A percentile compares a stretch with the other conserved stretches of the same genome.
phyloP scores from a whole-genome alignment of 306 rosid genomes.

The Dryas octopetala region DNA sequence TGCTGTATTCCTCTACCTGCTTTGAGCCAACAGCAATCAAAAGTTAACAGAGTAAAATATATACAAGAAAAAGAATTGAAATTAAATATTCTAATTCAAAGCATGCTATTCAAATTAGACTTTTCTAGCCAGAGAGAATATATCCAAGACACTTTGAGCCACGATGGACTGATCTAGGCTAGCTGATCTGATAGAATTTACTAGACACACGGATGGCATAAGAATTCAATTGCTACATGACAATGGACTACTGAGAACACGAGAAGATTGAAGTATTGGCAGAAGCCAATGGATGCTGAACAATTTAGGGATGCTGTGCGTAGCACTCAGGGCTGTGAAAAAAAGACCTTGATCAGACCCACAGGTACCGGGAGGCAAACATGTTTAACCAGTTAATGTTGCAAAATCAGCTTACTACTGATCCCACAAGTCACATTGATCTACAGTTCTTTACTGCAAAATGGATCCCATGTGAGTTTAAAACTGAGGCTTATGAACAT shows the following conservation, averaged over 20 bases:
- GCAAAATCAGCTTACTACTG: no score
- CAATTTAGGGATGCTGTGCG: not conserved
- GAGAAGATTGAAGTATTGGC: not conserved
- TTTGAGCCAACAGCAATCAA: constrained; percentile 31
- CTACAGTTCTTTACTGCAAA: no score
- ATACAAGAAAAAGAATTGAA: not conserved
- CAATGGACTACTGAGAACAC: not conserved
- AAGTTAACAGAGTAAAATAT: not conserved
- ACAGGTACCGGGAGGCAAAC: no score
- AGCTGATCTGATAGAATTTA: not conserved
- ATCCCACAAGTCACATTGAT: no score
- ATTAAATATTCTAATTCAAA: not conserved
- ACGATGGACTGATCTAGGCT: not conserved
- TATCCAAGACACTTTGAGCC: not conserved
- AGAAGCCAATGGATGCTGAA: not conserved
- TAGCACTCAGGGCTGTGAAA: not conserved
- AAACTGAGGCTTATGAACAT: not conserved
- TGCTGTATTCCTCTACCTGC: constrained; percentile 88
- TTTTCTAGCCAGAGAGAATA: not conserved
- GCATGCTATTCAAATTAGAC: not conserved
- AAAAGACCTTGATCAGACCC: not conserved
- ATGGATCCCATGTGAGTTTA: no score
- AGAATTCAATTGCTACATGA: not conserved
- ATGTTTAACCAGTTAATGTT: no score
- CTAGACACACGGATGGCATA: not conserved